Conservation (phyloP, 768 basidiomycete species). For the Psilocybe sp. region DNA sequence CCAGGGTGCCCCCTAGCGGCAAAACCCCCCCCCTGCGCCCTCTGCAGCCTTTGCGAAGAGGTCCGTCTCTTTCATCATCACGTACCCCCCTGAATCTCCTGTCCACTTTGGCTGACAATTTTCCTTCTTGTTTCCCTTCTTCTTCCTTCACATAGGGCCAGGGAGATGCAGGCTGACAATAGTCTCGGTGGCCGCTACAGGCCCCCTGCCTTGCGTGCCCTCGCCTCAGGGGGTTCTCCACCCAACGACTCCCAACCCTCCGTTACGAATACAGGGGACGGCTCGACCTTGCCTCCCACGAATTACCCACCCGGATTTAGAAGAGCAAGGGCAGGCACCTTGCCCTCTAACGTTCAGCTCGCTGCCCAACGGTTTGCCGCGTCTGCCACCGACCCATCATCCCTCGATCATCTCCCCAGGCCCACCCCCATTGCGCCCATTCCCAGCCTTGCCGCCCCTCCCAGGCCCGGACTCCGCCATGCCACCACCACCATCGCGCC, state of each 20-base stretch:
- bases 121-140: constrained; percentile 12
- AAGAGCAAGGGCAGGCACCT: constrained; percentile 95
- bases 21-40: constrained; percentile 91
- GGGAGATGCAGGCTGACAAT: constrained; percentile 85
- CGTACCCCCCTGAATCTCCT: too few relatives aligned
- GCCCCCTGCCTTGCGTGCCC: constrained; percentile 76
- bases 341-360: constrained; percentile 92
- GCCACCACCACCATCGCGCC: constrained; percentile 64
- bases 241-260: constrained; percentile 65
- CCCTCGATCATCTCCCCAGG: constrained; percentile 33
- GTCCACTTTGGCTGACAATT: constrained; percentile 2
- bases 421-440: constrained; percentile 35
- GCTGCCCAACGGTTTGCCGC: constrained; percentile 81
- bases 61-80: constrained; percentile 14
- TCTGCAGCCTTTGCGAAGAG: constrained; percentile 89
- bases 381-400: constrained; percentile 46
- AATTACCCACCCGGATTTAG: constrained; percentile 86
- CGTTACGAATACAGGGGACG: constrained; percentile 56
- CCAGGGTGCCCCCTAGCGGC: constrained; percentile 74
- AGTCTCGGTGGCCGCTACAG: constrained; percentile 66
- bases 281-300: constrained; percentile 59
- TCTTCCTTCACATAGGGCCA: constrained; percentile 49
- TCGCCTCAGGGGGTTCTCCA: constrained; percentile 69
- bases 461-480: constrained; percentile 72
- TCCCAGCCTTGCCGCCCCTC: constrained; percentile 38